These are phyloP conservation scores for Pseudogymnoascus sp. DNA, from an alignment of 2,329 filamentous ascomycete species.

Conservation along the genomic window DNA sequence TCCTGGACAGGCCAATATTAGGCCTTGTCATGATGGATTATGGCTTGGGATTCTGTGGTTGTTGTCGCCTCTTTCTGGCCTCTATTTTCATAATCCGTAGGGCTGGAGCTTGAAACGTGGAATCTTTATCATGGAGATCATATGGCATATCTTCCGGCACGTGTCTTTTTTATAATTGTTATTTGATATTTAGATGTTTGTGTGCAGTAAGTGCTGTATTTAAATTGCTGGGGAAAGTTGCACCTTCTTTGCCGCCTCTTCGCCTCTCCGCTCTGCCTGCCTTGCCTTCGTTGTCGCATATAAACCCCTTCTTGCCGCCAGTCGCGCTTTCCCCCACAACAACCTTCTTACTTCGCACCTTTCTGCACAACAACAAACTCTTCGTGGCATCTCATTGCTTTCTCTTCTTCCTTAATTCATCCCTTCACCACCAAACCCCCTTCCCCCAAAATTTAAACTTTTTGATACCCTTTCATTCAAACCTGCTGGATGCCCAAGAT, in stretches of 20 bases:
- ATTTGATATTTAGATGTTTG: neutral
- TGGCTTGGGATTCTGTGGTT: neutral
- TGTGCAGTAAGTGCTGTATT: neutral
- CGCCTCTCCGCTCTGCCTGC: neutral
- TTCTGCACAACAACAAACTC: neutral
- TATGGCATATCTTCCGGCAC: neutral
- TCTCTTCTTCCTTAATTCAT: slow-evolving; percentile 2
- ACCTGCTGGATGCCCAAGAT: slow-evolving; percentile 1
- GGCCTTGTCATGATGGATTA: neutral
- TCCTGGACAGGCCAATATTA: neutral
- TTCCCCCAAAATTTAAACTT: slow-evolving; percentile 5
- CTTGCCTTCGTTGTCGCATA: neutral
- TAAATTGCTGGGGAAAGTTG: neutral
- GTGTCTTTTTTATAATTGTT: neutral
- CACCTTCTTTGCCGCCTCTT: neutral
- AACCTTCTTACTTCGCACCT: neutral
- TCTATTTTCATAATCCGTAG: neutral
- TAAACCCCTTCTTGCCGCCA: neutral
- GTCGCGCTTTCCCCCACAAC: slow-evolving; percentile 1
- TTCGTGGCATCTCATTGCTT: neutral
- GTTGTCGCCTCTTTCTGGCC: neutral
- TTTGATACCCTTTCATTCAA: slow-evolving; percentile 1
- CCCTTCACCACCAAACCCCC: neutral
- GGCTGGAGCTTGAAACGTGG: neutral
- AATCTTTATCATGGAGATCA: neutral